Evolutionary conservation across 768 basidiomycete species (phyloP).

Genomic region (Pulveroboletus sp.): DNA sequence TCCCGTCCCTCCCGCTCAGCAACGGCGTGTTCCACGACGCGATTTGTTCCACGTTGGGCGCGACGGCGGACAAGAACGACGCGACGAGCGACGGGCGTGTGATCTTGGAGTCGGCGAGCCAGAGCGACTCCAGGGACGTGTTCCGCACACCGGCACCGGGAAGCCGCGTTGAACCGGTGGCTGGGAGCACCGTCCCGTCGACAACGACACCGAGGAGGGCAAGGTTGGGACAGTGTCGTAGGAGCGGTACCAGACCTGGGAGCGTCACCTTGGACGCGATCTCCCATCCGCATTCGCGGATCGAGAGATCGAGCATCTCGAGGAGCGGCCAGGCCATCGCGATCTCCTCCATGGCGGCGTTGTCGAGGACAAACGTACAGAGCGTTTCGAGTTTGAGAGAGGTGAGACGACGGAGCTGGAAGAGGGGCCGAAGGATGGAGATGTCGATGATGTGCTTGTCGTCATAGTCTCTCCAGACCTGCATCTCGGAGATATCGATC

Average conservation of each 20-base stretch:
- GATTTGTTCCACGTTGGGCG: constrained; percentile 28
- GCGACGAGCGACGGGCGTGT: constrained; percentile 26
- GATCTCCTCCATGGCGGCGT: constrained; percentile 22
- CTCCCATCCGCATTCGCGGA: constrained; percentile 30
- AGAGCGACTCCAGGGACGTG: constrained; percentile 23
- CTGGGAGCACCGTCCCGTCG: constrained; percentile 23
- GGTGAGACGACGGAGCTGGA: constrained; percentile 18
- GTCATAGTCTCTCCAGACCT: constrained; percentile 27
- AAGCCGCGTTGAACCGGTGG: background rate
- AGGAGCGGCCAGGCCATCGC: constrained; percentile 26
- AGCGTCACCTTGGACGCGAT: constrained; percentile 26
- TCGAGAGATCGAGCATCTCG: constrained; percentile 25
- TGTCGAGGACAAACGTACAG: constrained; percentile 24
- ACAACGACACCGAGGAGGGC: constrained; percentile 25
- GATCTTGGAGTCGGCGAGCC: constrained; percentile 26
- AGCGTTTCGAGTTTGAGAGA: constrained; percentile 27
- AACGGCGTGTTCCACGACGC: constrained; percentile 29
- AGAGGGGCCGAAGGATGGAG: constrained; percentile 22
- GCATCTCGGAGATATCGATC: constrained; percentile 29
- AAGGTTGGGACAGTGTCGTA: constrained; percentile 22
- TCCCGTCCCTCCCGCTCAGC: constrained; percentile 21
- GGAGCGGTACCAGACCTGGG: constrained; percentile 19
- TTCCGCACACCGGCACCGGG: constrained; percentile 22
- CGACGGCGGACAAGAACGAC: constrained; percentile 26
- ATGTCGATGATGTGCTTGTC: constrained; percentile 29